Evolutionary conservation across 2,329 filamentous ascomycete species (phyloP).

Genomic region (Triangularia setosa): DNA sequence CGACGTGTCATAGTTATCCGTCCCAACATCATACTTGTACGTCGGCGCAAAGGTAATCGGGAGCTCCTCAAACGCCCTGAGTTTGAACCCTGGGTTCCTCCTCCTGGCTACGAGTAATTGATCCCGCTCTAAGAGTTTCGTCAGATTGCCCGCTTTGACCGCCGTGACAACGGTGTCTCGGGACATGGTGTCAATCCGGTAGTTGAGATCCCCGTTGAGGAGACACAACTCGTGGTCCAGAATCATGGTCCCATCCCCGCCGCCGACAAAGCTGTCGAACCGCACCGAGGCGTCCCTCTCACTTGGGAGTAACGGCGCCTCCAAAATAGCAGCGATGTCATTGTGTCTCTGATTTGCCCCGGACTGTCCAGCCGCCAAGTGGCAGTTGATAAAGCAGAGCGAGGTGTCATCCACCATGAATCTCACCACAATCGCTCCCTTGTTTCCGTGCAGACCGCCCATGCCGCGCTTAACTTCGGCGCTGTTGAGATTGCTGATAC

Average conservation of each 20-base stretch:
- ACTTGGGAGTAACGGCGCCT: conserved; percentile 67
- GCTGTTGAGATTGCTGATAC: conserved; percentile 72
- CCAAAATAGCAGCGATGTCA: conserved; percentile 85
- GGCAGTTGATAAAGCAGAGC: conserved; percentile 94
- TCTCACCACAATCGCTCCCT: conserved; percentile 87
- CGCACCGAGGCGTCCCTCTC: conserved; percentile 65
- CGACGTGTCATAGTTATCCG: conserved; percentile 87
- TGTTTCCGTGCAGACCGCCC: conserved; percentile 93
- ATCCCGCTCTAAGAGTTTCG: conserved; percentile 86
- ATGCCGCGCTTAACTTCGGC: conserved; percentile 93
- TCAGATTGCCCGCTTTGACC: conserved; percentile 73
- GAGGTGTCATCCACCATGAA: conserved; percentile 93
- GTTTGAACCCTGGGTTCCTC: conserved; percentile 82
- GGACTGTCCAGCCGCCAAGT: conserved; percentile 88
- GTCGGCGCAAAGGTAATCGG: conserved; percentile 91
- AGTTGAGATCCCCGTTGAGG: conserved; percentile 93
- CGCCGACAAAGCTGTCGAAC: conserved; percentile 77
- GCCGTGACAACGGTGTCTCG: conserved; percentile 88
- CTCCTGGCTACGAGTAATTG: conserved; percentile 86
- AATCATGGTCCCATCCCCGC: conserved; percentile 93
- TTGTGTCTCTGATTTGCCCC: conserved; percentile 89
- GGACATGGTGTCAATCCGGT: conserved; percentile 95
- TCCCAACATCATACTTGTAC: conserved; percentile 97
- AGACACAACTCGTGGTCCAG: conserved; percentile 97
- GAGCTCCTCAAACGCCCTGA: conserved; percentile 85